A percentile compares a stretch with the other conserved stretches of the same genome.
Evolutionary conservation across 2,329 filamentous ascomycete genomes (phyloP).

Genomic region (Fusarium buharicum): DNA sequence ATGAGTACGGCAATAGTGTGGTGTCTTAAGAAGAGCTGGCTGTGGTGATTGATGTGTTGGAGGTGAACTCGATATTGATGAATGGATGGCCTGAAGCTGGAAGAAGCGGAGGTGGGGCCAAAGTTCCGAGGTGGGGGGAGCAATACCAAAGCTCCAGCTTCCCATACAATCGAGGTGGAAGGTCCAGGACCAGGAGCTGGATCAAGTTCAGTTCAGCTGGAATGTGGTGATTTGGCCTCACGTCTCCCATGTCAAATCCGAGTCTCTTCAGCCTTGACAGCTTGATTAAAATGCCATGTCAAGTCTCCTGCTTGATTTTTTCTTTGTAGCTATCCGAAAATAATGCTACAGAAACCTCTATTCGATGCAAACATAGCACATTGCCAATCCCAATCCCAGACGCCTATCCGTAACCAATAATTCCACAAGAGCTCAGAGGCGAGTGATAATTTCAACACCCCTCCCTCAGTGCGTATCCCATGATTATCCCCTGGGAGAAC

Average conservation of each 20-base stretch:
- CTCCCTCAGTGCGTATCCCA: constrained; percentile 2
- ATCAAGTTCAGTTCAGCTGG: neutral
- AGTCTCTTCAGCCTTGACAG: neutral
- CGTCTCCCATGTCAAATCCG: neutral
- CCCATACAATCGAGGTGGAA: too few species aligned
- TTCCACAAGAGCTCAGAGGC: constrained; percentile 27
- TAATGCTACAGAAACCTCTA: constrained; percentile 36
- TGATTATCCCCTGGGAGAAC: constrained; percentile 8
- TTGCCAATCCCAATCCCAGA: constrained; percentile 37
- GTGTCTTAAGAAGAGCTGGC: neutral
- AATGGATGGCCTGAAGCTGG: constrained; percentile 18
- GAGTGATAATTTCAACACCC: constrained; percentile 7
- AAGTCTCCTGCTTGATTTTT: constrained; percentile 11
- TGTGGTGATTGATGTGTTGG: constrained; percentile 8
- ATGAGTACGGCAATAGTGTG: neutral
- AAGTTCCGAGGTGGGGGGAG: constrained; percentile 35
- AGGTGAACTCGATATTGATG: constrained; percentile 25
- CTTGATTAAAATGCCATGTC: neutral
- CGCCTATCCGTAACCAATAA: constrained; percentile 35
- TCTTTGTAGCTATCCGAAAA: constrained; percentile 15
- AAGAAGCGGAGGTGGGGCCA: constrained; percentile 38
- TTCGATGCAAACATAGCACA: constrained; percentile 34
- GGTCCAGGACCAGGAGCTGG: too few species aligned
- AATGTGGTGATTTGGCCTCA: constrained; percentile 22
- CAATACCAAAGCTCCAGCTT: too few species aligned